Evolutionary conservation across 139 green algal genomes (phyloP), one percentile per base, ranked within the genome.

Genomic region (Edaphochlamys debaryana): DNA sequence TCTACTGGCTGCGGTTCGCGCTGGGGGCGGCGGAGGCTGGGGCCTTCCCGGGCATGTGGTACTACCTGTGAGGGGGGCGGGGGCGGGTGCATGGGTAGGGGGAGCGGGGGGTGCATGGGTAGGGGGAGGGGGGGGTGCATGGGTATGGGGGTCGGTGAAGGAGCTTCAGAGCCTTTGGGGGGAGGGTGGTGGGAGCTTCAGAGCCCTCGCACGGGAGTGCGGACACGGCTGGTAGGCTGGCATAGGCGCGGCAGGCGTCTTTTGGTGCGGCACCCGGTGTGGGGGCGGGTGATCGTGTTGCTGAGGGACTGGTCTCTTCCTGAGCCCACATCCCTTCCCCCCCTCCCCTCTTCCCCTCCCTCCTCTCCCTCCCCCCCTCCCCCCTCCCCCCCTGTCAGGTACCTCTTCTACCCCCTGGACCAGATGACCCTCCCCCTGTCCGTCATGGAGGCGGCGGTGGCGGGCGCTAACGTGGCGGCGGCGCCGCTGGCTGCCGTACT

Each of bases 21-120:
- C 85, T 98, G 76, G 94, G 94, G 4, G 63, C 90, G 20, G 88
- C 90, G 25, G 94, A 98, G 79, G 83, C 78, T 20, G 94, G 94
- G 2, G 91, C 92, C 17, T 98, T 97, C 69, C 94, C 94, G 23
- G 81, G 73, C 74, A 87, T 84, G 67, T 85, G 76, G 72, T 81
- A 75, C 84, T 77, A 84, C 68, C 69, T 88, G 73, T 81, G 62
- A 81, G 74, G 64, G 36, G 1, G 64, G 34, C 22, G 34, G 64
- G 9, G 62, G n/a, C 2, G 30, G n/a, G 62, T 13, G 23, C 29
- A 15, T 38, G 27, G 27, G 17, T 17, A 17, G 29, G 60, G 30
- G 27, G 6, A 29, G 27, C 60, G 60, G 60, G 60, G 23, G 3
- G 27, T 36, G 30, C 56, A 20, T n/a, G 56, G 56, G 56, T 5